Base-by-base conservation (phyloP, 768 basidiomycete genomes). In the Tricholoma hemisulphureum region DNA sequence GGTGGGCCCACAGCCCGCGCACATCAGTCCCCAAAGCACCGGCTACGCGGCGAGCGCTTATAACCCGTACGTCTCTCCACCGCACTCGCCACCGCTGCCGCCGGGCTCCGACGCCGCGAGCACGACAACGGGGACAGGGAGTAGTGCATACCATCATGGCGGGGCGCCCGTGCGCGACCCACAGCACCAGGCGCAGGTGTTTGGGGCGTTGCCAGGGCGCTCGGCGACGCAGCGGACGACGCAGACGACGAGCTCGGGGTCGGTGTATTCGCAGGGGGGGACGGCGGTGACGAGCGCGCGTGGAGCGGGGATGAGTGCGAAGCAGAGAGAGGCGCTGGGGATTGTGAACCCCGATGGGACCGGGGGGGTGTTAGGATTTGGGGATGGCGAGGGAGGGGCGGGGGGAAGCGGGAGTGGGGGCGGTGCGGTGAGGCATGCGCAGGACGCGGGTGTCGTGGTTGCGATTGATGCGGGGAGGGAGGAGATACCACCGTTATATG, bases 401-500 rank as follows among this genome's bases (percentile, higher is more conserved):
- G 70, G 59, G 3, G 70, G 67, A 56, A 61, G 49, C 59, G 60
- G 59, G 2, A 48, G n/a, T 8, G 52, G 37, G 34, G 56, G 48
- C 28, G 60, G 53, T 41, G 63, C 53, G 46, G 61, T 41, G 55
- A 49, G 31, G 46, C 54, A 66, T 26, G 64, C 66, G 48, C 69
- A 69, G 37, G 62, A 62, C 51, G 69, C 67, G 35, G 68, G 61
- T 0, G 68, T 67, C 61, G 59, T 18, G 58, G 63, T 58, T 14
- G 60, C 46, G 2, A 35, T 49, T 20, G 60, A 51, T 34, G 63
- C 57, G 48, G 67, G 58, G 49, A 57, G 61, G 57, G 61, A 60
- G 43, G 63, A 69, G 66, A 72, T 70, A 34, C 71, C 71, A 51
- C 71, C 68, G 29, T 68, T 66, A 0, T 72, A 72, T 67, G 69